Percentiles rank a stretch among this genome's conserved stretches.
Evolutionary conservation across 306 rosid genomes (phyloP).

Genomic region (Malus sylvestris): DNA sequence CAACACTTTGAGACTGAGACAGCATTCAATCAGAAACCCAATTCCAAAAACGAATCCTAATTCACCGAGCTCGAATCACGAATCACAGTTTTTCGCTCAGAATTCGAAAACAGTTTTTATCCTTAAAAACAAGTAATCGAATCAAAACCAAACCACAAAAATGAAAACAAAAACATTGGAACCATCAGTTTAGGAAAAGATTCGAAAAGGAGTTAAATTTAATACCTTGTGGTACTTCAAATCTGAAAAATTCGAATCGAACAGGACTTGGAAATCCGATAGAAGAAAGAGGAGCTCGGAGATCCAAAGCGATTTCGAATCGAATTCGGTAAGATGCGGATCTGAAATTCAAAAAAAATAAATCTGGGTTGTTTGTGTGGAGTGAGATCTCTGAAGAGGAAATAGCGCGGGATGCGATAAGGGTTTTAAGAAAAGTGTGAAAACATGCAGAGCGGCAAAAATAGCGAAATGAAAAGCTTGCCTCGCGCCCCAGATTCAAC

Average conservation of each 20-base stretch:
- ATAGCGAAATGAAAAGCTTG: slow-evolving; percentile 45
- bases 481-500: slow-evolving; percentile 74
- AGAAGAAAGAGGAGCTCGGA: background rate
- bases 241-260: background rate
- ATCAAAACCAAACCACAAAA: background rate
- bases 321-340: slow-evolving; percentile 32
- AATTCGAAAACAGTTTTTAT: background rate
- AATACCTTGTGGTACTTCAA: background rate
- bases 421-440: slow-evolving; percentile 14
- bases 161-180: background rate
- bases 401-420: slow-evolving; percentile 8
- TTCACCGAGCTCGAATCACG: background rate
- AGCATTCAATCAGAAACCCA: slow-evolving; percentile 2
- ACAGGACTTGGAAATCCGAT: background rate
- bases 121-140: background rate
- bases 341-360: slow-evolving; percentile 37
- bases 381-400: slow-evolving; percentile 13
- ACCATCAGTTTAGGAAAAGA: background rate
- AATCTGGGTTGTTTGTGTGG: slow-evolving; percentile 2
- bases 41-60: background rate
- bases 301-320: slow-evolving; percentile 4
- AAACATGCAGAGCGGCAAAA: slow-evolving; percentile 50
- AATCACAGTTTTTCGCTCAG: background rate
- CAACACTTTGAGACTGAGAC: background rate
- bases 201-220: no score